phyloP scores from a whole-genome alignment of 1,284 basidiomycete species.

The Tilletiopsis washingtonensis region DNA sequence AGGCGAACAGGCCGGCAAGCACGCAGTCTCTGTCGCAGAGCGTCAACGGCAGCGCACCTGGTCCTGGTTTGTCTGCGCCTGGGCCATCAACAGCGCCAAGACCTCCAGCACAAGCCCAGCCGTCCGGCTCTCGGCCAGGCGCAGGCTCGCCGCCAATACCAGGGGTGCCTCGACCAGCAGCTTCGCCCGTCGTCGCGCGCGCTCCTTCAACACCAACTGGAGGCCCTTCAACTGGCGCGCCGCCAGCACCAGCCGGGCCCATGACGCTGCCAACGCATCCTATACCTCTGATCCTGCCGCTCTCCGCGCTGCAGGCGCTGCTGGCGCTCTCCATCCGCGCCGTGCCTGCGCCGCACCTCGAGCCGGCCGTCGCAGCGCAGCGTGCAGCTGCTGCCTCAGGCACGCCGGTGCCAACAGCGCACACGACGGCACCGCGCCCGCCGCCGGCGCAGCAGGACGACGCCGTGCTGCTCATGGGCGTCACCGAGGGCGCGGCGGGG shows the following conservation, averaged over 20 bases:
- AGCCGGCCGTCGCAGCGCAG: constrained; percentile 10
- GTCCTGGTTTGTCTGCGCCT: too few species aligned
- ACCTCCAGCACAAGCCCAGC: too few species aligned
- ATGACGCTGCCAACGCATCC: constrained; percentile 30
- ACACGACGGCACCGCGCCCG: constrained; percentile 25
- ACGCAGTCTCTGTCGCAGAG: too few species aligned
- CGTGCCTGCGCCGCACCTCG: constrained; percentile 32
- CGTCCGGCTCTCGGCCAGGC: too few species aligned
- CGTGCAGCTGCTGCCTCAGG: neutral
- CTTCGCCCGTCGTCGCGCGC: too few species aligned
- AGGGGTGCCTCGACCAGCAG: too few species aligned
- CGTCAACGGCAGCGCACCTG: too few species aligned
- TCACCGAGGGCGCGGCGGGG: constrained; percentile 24
- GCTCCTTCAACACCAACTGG: too few species aligned
- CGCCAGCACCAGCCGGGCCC: neutral
- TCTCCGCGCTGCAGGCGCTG: constrained; percentile 30
- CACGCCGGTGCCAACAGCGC: neutral
- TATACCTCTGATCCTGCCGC: constrained; percentile 40
- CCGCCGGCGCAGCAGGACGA: constrained; percentile 32
- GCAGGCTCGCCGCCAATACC: too few species aligned
- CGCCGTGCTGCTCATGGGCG: constrained; percentile 39
- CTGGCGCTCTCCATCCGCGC: constrained; percentile 38
- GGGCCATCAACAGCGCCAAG: too few species aligned
- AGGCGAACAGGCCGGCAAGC: too few species aligned
- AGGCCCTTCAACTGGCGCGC: too few species aligned